Base-by-base conservation (phyloP, 169 alveolate species). In the Plasmodium ovale region DNA sequence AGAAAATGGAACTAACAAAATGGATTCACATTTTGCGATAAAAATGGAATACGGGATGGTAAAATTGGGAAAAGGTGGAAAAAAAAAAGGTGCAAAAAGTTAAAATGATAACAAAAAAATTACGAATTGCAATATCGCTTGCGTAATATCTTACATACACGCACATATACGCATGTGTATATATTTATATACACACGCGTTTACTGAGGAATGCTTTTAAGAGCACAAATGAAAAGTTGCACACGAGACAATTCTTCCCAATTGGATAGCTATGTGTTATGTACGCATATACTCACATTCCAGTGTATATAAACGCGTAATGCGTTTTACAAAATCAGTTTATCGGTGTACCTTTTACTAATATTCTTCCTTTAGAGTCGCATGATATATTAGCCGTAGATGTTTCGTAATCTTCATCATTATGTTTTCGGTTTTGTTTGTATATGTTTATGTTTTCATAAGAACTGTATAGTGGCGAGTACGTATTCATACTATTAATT, bases 391-490 rank as follows among this genome's bases (percentile, higher is more conserved):
- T 82, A 29, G 62, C 79, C 35, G 72, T 82, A 51, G 90, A 82
- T 7, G 71, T 51, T n/a, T 65, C 90, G 29, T 29, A 47, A 65
- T 82, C 51, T 31, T 72, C 71, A 12, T 65, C 84, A 16, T 37
- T 56, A 25, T 53, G 16, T 65, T 65, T 64, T 49, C 31, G 64
- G 39, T 65, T 82, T 31, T 35, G 64, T 31, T 82, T 82, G 47
- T 82, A 82, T 82, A 82, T 82, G 16, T 82, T 64, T 64, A 82
- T 67, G 58, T 82, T 82, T 82, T 82, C 90, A 67, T 82, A 49
- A 12, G 90, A 82, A 37, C 84, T 65, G 49, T 37, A 82, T 37
- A 82, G 59, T 14, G 90, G 90, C 31, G 90, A 82, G 51, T 82
- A 82, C 29, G 47, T 74, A 51, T 74, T 74, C 12, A 31, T 65